Percentiles rank a stretch among this genome's conserved stretches.
These are phyloP conservation scores for Pythium diclinum DNA, from an alignment of 352 stramenopile species.

Conservation along the genomic window DNA sequence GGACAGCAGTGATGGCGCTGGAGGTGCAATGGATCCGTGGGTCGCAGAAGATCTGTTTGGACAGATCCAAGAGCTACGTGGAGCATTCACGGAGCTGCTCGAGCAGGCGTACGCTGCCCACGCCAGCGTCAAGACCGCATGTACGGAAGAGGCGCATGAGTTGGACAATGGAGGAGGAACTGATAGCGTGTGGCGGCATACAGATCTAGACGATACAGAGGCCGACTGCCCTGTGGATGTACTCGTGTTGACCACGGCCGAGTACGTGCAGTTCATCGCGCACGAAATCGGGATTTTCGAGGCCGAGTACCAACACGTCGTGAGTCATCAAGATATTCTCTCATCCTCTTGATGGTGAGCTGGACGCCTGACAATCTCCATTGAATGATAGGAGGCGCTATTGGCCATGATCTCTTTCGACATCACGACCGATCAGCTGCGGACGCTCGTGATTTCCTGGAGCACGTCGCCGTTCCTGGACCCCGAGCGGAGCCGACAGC, in stretches of 20 bases:
- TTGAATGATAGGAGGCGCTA: conserved; percentile 45
- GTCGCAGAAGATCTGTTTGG: conserved; percentile 63
- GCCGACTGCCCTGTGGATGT: conserved; percentile 3
- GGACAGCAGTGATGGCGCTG: conserved; percentile 30
- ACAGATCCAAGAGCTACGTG: conserved; percentile 47
- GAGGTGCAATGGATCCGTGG: conserved; percentile 58
- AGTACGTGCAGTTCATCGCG: conserved; percentile 74
- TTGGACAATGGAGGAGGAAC: no score
- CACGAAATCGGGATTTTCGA: conserved; percentile 69
- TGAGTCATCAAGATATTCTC: conserved; percentile 28
- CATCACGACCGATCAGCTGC: conserved; percentile 62
- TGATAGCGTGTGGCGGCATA: no score
- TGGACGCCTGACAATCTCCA: background rate
- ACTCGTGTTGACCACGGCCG: conserved; percentile 37
- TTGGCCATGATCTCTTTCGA: conserved; percentile 67
- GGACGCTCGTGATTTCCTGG: conserved; percentile 79
- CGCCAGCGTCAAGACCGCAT: conserved; percentile 31
- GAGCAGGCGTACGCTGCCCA: conserved; percentile 59
- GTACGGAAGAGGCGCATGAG: conserved; percentile 20
- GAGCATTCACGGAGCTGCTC: conserved; percentile 52
- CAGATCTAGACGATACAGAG: background rate
- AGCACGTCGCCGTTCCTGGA: conserved; percentile 79
- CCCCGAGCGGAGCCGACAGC: conserved; percentile 38
- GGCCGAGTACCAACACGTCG: conserved; percentile 79
- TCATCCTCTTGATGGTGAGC: background rate